phyloP scores from a whole-genome alignment of 164 flowering plant genomes.

The Litsea cubeba region DNA sequence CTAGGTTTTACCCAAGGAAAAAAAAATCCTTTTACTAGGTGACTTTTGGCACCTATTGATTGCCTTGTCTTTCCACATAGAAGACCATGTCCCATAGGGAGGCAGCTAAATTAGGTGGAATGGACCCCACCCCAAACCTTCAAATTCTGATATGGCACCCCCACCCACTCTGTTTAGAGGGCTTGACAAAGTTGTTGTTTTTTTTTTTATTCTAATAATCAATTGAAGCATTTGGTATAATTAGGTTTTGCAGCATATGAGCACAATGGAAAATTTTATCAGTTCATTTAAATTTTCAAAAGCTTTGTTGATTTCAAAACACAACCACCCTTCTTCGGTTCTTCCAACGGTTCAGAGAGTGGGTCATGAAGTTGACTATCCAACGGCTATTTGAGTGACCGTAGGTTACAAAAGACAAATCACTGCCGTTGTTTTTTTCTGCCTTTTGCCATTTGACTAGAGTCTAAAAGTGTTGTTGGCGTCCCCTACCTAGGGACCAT shows the following conservation, averaged over 20 bases:
- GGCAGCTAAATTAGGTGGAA: conserved; percentile 11
- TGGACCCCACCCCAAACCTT: conserved; percentile 10
- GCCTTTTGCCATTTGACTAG: background rate
- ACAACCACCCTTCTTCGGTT: background rate
- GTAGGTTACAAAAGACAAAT: background rate
- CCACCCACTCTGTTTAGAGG: too few relatives aligned
- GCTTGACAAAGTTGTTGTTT: background rate
- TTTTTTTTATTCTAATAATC: background rate
- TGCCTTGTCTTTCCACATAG: too few relatives aligned
- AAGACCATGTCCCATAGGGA: background rate
- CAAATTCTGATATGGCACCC: conserved; percentile 9
- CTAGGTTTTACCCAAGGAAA: too few relatives aligned
- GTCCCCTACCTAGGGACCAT: background rate
- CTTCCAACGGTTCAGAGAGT: conserved; percentile 11
- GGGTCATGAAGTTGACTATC: conserved; percentile 10
- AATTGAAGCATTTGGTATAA: conserved; percentile 4
- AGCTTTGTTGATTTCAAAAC: conserved; percentile 5
- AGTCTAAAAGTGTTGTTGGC: too few relatives aligned
- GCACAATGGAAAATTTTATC: background rate
- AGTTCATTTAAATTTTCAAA: background rate
- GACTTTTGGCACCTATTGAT: background rate
- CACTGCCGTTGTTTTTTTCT: conserved; percentile 7
- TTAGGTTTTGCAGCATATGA: background rate
- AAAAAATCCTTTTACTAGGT: too few relatives aligned
- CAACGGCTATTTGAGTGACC: conserved; percentile 3